phyloP scores from a whole-genome alignment of 169 alveolate species.

The Plasmodium coatneyi region DNA sequence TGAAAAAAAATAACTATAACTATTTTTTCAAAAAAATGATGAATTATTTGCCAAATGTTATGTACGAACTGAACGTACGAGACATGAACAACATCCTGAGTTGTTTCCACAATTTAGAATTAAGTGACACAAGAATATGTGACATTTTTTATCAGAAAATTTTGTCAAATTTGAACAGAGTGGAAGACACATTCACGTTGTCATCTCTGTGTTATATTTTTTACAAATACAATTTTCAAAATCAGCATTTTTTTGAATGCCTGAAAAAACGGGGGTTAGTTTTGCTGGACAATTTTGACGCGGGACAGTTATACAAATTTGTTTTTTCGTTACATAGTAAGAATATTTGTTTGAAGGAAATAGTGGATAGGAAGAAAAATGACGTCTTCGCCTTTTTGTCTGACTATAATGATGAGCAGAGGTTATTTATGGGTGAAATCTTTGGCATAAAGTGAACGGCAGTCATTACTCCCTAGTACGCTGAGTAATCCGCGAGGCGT shows the following conservation, averaged over 20 bases:
- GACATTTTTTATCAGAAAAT: slow-evolving; percentile 50
- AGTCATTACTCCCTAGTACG: neutral
- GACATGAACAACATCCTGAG: slow-evolving; percentile 50
- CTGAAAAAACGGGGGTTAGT: slow-evolving; percentile 26
- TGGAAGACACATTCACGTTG: slow-evolving; percentile 18
- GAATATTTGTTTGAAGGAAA: slow-evolving; percentile 59
- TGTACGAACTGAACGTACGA: slow-evolving; percentile 50
- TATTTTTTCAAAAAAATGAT: slow-evolving; percentile 60
- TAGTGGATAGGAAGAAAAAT: slow-evolving; percentile 33
- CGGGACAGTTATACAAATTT: slow-evolving; percentile 22
- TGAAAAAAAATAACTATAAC: slow-evolving; percentile 55
- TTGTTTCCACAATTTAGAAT: slow-evolving; percentile 46
- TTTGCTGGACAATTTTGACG: slow-evolving; percentile 27
- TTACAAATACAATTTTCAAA: slow-evolving; percentile 43
- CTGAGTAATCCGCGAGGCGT: neutral
- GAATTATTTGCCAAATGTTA: slow-evolving; percentile 50
- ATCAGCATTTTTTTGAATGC: slow-evolving; percentile 42
- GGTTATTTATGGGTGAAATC: slow-evolving; percentile 25
- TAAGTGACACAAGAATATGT: slow-evolving; percentile 42
- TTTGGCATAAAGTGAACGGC: slow-evolving; percentile 23
- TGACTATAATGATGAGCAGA: slow-evolving; percentile 48
- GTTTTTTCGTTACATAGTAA: slow-evolving; percentile 44
- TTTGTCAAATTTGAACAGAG: slow-evolving; percentile 30
- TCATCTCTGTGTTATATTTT: slow-evolving; percentile 65
- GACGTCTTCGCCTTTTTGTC: slow-evolving; percentile 25